Evolutionary conservation across 495 filamentous ascomycete genomes (phyloP), one percentile per base, ranked within the genome.

Genomic region (Tuber microsphaerosporum): DNA sequence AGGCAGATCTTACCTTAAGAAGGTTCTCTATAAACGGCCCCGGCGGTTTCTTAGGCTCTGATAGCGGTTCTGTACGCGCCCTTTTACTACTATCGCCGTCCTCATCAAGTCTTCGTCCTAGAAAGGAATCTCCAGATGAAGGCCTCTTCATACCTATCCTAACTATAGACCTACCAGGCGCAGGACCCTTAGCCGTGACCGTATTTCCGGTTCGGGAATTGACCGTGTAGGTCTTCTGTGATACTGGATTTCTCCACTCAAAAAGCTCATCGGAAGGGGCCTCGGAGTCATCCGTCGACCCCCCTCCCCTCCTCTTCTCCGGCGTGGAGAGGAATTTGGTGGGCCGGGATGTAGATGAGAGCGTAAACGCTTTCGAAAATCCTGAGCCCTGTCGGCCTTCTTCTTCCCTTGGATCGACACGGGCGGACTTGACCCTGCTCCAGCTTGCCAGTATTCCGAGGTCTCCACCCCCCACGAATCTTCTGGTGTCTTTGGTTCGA

Each of bases 171-270:
- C 41, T 76, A 45, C 31, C 26, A 9, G 14, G 2, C 9, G 4
- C 14, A 65, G 56, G 26, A 19, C 31, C 56, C 22, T 2, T 73
- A 41, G 34, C 39, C 51, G 61, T 45, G n/a, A 73, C 42, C 39
- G 88, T 87, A 69, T 89, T 87, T 9, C 92, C 92, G 45, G 90
- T 93, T 51, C 88, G 85, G 19, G 85, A 81, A 79, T 92, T 89
- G 31, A 93, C 84, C 26, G 87, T 80, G 71, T 89, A 86, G 8
- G 79, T 86, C 75, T 86, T 84, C 74, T 89, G 90, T 6, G 91
- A 92, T 14, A 82, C 75, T 3, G 91, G 92, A 77, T 95, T 89
- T n/a, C 84, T 85, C 93, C 92, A 96, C 37, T 85, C 76, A 19
- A 92, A 44, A 42, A 72, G 65, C 17, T 43, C 48, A 45, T 79